Percentiles rank a stretch among this genome's conserved stretches.
Conservation (phyloP, 2,329 filamentous ascomycete genomes). For the Capronia coronata region DNA sequence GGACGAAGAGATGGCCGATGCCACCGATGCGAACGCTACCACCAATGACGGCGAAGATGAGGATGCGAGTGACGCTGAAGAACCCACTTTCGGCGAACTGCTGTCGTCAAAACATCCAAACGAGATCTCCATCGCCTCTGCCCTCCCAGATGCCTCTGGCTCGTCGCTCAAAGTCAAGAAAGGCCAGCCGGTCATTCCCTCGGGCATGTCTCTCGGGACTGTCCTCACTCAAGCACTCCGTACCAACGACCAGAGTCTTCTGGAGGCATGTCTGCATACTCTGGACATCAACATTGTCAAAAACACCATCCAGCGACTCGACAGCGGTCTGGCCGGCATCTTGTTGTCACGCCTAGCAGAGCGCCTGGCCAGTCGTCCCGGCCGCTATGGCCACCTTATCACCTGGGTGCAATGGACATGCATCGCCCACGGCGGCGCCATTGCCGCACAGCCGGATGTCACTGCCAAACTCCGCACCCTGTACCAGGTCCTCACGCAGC, state of each 20-base stretch:
- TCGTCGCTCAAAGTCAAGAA: conserved; percentile 34
- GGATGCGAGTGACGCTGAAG: conserved; percentile 38
- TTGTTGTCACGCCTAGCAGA: conserved; percentile 81
- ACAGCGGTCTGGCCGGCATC: conserved; percentile 71
- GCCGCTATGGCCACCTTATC: conserved; percentile 82
- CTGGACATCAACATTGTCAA: conserved; percentile 70
- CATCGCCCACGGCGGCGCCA: conserved; percentile 81
- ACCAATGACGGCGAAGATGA: conserved; percentile 28
- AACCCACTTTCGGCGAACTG: conserved; percentile 81
- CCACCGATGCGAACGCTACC: conserved; percentile 29
- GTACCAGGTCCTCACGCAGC: conserved; percentile 79
- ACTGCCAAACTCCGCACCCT: conserved; percentile 70
- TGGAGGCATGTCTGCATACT: conserved; percentile 85
- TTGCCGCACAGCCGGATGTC: conserved; percentile 79
- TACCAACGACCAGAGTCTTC: conserved; percentile 80
- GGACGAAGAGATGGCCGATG: conserved; percentile 34
- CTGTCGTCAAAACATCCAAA: conserved; percentile 55
- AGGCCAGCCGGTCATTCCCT: conserved; percentile 53
- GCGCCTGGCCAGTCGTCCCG: conserved; percentile 77
- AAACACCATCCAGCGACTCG: conserved; percentile 82
- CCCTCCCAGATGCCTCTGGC: conserved; percentile 42
- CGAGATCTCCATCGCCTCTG: conserved; percentile 36
- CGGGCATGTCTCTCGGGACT: conserved; percentile 75
- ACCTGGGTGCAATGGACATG: conserved; percentile 95
- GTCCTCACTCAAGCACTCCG: conserved; percentile 90